Evolutionary conservation across 805 yeast species (phyloP).

Genomic region (Kuraishia capsulata): DNA sequence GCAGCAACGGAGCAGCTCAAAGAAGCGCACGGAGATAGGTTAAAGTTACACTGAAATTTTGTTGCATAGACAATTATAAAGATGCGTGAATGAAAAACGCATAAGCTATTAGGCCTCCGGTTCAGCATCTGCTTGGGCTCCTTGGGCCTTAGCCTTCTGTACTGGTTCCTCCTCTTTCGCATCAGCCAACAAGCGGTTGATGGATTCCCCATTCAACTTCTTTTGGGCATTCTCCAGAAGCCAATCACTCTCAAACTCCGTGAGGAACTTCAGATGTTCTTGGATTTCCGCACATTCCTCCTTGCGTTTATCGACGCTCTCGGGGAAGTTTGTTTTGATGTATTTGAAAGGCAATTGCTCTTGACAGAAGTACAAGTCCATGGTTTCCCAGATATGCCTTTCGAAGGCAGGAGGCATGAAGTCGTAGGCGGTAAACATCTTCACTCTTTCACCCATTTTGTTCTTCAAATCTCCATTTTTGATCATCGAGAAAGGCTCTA

Average conservation of each 20-base stretch:
- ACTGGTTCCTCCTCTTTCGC: not conserved
- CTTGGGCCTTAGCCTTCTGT: no score
- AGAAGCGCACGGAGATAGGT: no score
- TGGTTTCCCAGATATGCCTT: conserved; percentile 1
- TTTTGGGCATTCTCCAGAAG: not conserved
- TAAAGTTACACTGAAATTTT: no score
- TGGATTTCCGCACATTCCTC: conserved; percentile 1
- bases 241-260: not conserved
- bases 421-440: conserved; percentile 2
- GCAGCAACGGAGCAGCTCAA: no score
- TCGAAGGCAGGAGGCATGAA: not conserved
- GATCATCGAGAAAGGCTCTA: conserved; percentile 22
- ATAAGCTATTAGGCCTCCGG: no score
- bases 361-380: conserved; percentile 1
- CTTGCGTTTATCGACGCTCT: not conserved
- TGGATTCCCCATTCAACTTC: not conserved
- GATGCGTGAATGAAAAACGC: no score
- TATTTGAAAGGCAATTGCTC: not conserved
- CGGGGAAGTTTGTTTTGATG: not conserved
- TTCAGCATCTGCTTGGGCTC: no score
- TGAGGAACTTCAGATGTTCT: conserved; percentile 1
- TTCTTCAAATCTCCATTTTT: conserved; percentile 2
- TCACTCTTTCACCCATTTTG: not conserved
- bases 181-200: not conserved
- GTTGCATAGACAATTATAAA: no score